phyloP scores from a whole-genome alignment of 1,284 basidiomycete species.

The Ceratobasidium sp. region DNA sequence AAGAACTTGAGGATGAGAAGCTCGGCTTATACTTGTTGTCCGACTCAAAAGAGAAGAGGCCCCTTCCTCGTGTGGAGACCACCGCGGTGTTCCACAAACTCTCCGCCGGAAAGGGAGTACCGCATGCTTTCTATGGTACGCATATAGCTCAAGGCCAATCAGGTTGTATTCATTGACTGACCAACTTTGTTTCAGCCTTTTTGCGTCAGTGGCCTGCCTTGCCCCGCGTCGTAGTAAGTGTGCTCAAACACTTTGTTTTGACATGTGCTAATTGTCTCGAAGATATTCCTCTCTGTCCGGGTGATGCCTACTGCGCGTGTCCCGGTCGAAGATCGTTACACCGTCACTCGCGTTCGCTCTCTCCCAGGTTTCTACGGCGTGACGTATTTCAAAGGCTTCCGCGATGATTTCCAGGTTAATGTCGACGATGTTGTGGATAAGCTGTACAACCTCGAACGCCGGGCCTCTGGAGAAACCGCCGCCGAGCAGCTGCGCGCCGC shows the following conservation, averaged over 20 bases:
- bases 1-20: constrained; percentile 50
- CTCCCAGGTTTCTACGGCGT: constrained; percentile 72
- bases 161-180: background rate
- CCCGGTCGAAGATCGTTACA: constrained; percentile 64
- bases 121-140: constrained; percentile 68
- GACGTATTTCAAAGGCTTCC: constrained; percentile 72
- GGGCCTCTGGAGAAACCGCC: constrained; percentile 55
- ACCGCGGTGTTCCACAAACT: constrained; percentile 72
- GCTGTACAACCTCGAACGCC: constrained; percentile 65
- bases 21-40: constrained; percentile 34
- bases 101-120: constrained; percentile 66
- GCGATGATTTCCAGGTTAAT: constrained; percentile 67
- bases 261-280: background rate
- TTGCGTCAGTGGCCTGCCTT: constrained; percentile 71
- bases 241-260: background rate
- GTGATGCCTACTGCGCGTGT: constrained; percentile 66
- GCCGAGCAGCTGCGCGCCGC: constrained; percentile 61
- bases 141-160: background rate
- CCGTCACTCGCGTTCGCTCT: constrained; percentile 67
- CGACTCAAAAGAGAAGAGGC: constrained; percentile 51
- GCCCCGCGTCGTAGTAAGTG: constrained; percentile 67
- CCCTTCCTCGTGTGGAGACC: constrained; percentile 65
- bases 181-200: constrained; percentile 53
- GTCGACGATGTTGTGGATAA: constrained; percentile 65
- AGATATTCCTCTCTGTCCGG: constrained; percentile 73